Conservation (phyloP, 2,329 filamentous ascomycete genomes). For the Exserohilum rostratum region DNA sequence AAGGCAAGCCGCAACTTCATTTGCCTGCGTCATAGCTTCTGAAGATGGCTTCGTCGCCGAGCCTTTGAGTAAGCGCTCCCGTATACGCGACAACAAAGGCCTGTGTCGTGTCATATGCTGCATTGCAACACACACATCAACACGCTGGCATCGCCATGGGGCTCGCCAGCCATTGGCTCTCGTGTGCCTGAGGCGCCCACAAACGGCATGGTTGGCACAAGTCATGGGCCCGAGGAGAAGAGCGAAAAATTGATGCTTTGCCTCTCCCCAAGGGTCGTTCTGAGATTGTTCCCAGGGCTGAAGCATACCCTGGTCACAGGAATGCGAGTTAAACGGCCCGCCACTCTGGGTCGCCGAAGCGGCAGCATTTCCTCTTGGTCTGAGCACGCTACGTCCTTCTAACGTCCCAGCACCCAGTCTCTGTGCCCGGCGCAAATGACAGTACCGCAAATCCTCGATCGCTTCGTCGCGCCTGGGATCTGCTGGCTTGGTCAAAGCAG, state of each 20-base stretch:
- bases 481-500: slow-evolving; percentile 15
- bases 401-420: slow-evolving; percentile 24
- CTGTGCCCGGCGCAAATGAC: slow-evolving; percentile 44
- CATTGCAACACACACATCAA: background rate
- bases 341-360: slow-evolving; percentile 31
- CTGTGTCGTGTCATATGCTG: slow-evolving; percentile 4
- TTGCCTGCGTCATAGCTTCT: slow-evolving; percentile 31
- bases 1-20: slow-evolving; percentile 20
- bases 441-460: slow-evolving; percentile 36
- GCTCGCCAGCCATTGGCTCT: background rate
- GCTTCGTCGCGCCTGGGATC: slow-evolving; percentile 27
- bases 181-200: background rate
- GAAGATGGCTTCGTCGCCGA: slow-evolving; percentile 18
- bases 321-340: slow-evolving; percentile 32
- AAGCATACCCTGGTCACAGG: slow-evolving; percentile 11
- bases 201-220: background rate
- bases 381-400: slow-evolving; percentile 27
- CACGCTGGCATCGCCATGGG: background rate
- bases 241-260: background rate
- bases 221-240: background rate
- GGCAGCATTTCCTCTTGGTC: slow-evolving; percentile 25
- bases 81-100: slow-evolving; percentile 14
- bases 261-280: background rate
- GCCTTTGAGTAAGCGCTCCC: slow-evolving; percentile 9
- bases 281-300: slow-evolving; percentile 11